These are phyloP conservation scores for Leishmania mexicana DNA, from an alignment of 208 protist genomes.

Conservation along the genomic window DNA sequence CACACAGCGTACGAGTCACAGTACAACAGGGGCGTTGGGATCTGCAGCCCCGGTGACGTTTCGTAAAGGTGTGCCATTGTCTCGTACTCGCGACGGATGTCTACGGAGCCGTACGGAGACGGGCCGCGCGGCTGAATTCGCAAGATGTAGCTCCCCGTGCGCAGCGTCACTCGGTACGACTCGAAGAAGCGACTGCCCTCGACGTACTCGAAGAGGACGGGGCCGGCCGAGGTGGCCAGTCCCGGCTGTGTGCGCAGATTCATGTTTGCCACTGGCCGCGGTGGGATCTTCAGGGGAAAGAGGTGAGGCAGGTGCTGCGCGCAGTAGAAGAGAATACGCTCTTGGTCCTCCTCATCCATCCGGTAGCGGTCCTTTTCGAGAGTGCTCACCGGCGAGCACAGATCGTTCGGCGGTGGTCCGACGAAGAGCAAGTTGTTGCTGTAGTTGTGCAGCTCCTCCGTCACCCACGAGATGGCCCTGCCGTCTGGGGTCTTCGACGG, in stretches of 20 bases:
- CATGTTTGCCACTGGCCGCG: constrained; percentile 30
- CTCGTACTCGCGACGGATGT: constrained; percentile 73
- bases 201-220: constrained; percentile 71
- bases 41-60: constrained; percentile 40
- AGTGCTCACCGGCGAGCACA: constrained; percentile 34
- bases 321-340: constrained; percentile 79
- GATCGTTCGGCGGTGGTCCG: constrained; percentile 54
- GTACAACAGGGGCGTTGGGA: constrained; percentile 64
- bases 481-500: constrained; percentile 37
- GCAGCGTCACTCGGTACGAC: constrained; percentile 72
- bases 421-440: constrained; percentile 77
- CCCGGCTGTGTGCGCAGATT: constrained; percentile 50
- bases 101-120: constrained; percentile 46
- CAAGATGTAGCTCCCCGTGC: constrained; percentile 75
- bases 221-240: constrained; percentile 65
- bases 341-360: constrained; percentile 68
- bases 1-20: constrained; percentile 73
- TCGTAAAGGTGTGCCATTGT: constrained; percentile 67
- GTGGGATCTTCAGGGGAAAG: constrained; percentile 57
- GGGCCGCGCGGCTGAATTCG: constrained; percentile 72
- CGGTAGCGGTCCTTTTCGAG: constrained; percentile 47
- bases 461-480: constrained; percentile 63
- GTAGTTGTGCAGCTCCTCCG: constrained; percentile 73
- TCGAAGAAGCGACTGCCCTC: constrained; percentile 59
- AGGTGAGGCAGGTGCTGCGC: constrained; percentile 74